Conservation (phyloP, 306 rosid species). For the Cucurbita maxima region DNA sequence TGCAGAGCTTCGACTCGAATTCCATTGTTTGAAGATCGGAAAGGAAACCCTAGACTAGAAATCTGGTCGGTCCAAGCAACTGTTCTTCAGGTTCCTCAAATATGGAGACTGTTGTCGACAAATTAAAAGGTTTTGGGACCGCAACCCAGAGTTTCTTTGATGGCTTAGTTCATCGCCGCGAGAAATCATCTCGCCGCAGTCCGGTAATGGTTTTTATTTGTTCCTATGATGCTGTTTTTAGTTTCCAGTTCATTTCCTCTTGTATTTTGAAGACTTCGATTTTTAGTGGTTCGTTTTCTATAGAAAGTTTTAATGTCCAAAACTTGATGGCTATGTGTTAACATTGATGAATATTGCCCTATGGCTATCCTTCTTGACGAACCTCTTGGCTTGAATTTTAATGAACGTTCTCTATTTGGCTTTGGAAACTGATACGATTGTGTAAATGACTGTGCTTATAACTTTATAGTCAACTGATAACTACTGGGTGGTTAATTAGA, state of each 20-base stretch:
- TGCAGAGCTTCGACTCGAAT: background rate
- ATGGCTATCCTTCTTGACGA: background rate
- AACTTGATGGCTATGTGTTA: background rate
- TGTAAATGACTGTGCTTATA: background rate
- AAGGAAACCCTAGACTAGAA: background rate
- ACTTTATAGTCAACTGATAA: background rate
- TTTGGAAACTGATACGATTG: background rate
- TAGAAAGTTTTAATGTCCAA: background rate
- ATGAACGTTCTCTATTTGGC: background rate
- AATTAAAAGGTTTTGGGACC: slow-evolving; percentile 29
- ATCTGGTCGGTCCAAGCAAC: background rate
- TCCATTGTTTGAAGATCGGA: background rate
- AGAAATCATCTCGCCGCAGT: slow-evolving; percentile 26
- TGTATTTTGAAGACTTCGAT: background rate
- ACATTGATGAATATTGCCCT: background rate
- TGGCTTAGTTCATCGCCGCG: slow-evolving; percentile 22
- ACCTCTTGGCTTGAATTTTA: background rate
- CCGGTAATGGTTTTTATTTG: slow-evolving; percentile 31
- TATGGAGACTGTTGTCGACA: slow-evolving; percentile 44
- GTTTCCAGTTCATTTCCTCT: background rate
- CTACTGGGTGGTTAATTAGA: background rate
- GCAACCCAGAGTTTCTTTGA: slow-evolving; percentile 40
- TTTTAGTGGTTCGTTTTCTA: background rate
- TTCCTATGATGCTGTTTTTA: background rate
- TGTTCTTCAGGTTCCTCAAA: slow-evolving; percentile 5